Evolutionary conservation across 2,329 filamentous ascomycete species (phyloP).

Genomic region (Fusarium albosuccineum): DNA sequence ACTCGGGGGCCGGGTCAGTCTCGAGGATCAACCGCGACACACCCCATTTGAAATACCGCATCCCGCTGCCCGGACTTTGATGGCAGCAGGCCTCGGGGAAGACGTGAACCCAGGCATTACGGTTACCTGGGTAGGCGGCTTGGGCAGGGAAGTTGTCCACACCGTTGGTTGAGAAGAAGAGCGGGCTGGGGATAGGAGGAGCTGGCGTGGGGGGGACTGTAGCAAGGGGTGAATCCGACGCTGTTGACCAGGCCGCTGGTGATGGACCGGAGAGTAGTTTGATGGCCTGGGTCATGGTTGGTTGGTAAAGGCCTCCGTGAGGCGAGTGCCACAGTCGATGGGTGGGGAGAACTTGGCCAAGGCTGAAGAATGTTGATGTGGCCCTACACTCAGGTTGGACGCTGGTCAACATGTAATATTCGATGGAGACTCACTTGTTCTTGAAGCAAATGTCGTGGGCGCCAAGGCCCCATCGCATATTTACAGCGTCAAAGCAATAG

Average conservation of each 20-base stretch:
- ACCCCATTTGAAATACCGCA: constrained; percentile 99
- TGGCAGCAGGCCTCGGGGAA: constrained; percentile 97
- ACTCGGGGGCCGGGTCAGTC: constrained; percentile 85
- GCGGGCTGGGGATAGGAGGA: constrained; percentile 46
- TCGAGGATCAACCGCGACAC: constrained; percentile 92
- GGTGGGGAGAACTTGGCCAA: constrained; percentile 91
- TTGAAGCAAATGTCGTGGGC: constrained; percentile 97
- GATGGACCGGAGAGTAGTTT: constrained; percentile 76
- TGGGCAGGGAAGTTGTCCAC: constrained; percentile 77
- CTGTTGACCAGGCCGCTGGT: constrained; percentile 39
- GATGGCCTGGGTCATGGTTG: constrained; percentile 87
- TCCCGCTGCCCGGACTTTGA: constrained; percentile 80
- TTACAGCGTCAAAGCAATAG: constrained; percentile 78
- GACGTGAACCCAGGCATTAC: constrained; percentile 89
- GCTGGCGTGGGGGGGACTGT: constrained; percentile 14
- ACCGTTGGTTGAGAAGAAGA: constrained; percentile 75
- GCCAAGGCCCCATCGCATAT: constrained; percentile 88
- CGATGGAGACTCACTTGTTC: constrained; percentile 71
- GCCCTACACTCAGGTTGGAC: constrained; percentile 60
- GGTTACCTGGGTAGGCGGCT: constrained; percentile 76
- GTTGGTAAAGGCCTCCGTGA: constrained; percentile 88
- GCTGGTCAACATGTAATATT: constrained; percentile 1
- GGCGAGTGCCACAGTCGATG: constrained; percentile 84
- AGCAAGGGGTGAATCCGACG: constrained; percentile 24
- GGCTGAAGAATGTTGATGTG: constrained; percentile 83